Base-by-base conservation (phyloP, 1,139 yeast species). In the Saccharomyces hybrid region DNA sequence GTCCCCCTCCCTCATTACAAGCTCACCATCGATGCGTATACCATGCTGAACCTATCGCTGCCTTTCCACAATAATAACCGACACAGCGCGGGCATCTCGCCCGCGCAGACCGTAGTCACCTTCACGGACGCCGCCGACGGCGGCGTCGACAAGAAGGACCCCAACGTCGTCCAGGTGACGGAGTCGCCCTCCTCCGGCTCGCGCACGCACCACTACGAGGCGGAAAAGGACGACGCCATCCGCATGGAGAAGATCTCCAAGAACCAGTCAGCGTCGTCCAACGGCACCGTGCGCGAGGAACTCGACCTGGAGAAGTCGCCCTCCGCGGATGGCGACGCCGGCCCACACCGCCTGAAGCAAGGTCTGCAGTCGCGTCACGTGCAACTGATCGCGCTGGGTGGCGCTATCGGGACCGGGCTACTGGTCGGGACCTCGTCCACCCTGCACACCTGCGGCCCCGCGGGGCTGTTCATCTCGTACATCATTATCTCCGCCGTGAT, bases 361-460 rank as follows among this genome's bases (percentile, higher is more conserved):
- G 76, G 80, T 47, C 75, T 86, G 58, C 83, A 83, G 64, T 75
- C 73, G 83, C 85, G 84, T 64, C 85, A 81, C 60, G 69, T 82
- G 54, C 85, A 82, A 66, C 78, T 83, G 82, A 88, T 88, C 71
- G 95, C 95, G 51, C 80, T 88, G 64, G 96, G 96, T 67, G 95
- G 96, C 57, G 78, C 88, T 55, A 86, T 88, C 61, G 96, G 96
- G 70, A 87, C 77, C 2, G 77, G 77, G 79, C 63, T 82, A 70
- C 78, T 75, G 64, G 82, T 84, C 42, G 88, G 88, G 65, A 75
- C 83, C 31, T 88, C 88, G 57, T 74, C 76, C 57, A 84, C 88
- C 4, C 74, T 85, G 57, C 68, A 74, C 55, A 72, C 73, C 28
- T 86, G 87, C 67, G 91, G 93, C 47, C 91, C 93, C 16, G 90